Percentiles rank a stretch among this genome's conserved stretches.
These are phyloP conservation scores for Silene latifolia DNA, from an alignment of 148 eudicot genomes.

Conservation along the genomic window DNA sequence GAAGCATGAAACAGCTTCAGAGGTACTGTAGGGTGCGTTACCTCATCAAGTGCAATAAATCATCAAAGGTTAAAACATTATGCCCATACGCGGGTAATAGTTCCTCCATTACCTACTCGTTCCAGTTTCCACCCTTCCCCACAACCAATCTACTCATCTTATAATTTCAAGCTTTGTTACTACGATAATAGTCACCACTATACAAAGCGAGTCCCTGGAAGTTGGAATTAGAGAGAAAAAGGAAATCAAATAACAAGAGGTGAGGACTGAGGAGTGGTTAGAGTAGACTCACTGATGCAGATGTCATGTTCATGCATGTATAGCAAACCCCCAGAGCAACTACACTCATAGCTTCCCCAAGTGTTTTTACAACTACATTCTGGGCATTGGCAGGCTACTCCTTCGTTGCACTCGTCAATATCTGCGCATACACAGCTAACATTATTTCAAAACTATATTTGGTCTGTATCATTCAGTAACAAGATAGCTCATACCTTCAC, in stretches of 20 bases:
- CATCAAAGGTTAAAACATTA: no score
- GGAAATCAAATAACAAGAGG: background rate
- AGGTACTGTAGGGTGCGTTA: no score
- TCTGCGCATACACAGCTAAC: slow-evolving; percentile 37
- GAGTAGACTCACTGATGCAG: slow-evolving; percentile 65
- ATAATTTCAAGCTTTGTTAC: no score
- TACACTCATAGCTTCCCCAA: slow-evolving; percentile 90
- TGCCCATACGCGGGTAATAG: no score
- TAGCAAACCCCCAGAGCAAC: slow-evolving; percentile 50
- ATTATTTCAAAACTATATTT: background rate
- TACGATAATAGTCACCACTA: no score
- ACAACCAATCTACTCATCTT: no score
- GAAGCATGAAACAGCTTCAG: no score
- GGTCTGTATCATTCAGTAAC: background rate
- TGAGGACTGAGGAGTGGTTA: background rate
- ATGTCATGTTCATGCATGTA: slow-evolving; percentile 90
- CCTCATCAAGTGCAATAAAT: no score
- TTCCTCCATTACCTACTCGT: no score
- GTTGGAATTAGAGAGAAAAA: background rate
- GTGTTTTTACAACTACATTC: slow-evolving; percentile 86
- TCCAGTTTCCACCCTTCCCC: no score
- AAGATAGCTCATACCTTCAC: slow-evolving; percentile 55
- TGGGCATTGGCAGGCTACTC: slow-evolving; percentile 75
- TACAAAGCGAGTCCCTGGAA: background rate
- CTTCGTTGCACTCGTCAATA: slow-evolving; percentile 81